Percentiles rank a stretch among this genome's conserved stretches.
Evolutionary conservation across 139 green algal species (phyloP).

Genomic region (Zygnema circumcarinatum): DNA sequence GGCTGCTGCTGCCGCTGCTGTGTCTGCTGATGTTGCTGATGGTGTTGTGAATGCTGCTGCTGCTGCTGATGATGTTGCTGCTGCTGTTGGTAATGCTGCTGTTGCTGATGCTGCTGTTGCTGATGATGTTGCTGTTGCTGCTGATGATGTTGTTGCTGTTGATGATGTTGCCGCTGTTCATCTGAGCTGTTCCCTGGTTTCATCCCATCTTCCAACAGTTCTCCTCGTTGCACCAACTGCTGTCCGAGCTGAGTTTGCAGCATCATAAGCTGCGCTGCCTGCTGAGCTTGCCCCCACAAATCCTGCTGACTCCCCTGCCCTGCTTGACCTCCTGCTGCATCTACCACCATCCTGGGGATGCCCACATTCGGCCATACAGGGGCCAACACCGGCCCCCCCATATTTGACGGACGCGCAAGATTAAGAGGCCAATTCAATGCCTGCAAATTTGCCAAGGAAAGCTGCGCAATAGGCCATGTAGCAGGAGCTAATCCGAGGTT

Average conservation of each 20-base stretch:
- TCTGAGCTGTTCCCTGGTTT: background rate
- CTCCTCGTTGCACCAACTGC: background rate
- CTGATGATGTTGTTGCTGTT: conserved; percentile 30
- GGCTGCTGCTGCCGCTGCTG: conserved; percentile 25
- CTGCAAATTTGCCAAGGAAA: background rate
- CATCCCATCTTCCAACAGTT: background rate
- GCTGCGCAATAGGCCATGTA: background rate
- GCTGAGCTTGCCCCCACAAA: background rate
- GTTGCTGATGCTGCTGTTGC: conserved; percentile 25
- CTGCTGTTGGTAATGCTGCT: conserved; percentile 36
- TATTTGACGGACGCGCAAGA: background rate
- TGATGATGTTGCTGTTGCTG: conserved; percentile 20
- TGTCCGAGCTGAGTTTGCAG: background rate
- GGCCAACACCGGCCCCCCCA: background rate
- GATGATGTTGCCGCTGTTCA: conserved; percentile 19
- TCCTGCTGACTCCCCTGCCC: background rate
- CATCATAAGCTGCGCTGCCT: background rate
- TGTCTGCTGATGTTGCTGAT: conserved; percentile 10
- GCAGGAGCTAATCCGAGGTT: background rate
- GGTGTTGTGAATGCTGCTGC: conserved; percentile 15
- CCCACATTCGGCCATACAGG: background rate
- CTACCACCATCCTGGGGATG: background rate
- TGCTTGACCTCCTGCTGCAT: background rate
- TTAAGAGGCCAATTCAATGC: background rate
- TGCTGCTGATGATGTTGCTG: conserved; percentile 25